Conservation (phyloP, 2,329 filamentous ascomycete genomes). For the Westerdykella aurantiaca region DNA sequence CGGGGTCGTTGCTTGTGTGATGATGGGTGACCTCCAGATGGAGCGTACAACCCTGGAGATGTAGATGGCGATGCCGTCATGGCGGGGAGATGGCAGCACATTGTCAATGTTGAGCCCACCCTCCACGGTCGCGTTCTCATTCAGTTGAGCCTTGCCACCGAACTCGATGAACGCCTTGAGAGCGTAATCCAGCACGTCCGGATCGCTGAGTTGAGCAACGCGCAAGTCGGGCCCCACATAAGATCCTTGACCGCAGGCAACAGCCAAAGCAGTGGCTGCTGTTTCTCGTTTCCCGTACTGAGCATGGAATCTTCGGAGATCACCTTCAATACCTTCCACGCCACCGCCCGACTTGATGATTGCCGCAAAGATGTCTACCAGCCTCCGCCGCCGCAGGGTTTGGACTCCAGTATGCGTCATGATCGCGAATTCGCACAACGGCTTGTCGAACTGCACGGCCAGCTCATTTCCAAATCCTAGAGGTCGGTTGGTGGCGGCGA, state of each 20-base stretch:
- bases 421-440: constrained; percentile 77
- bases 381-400: constrained; percentile 70
- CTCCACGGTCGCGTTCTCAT: constrained; percentile 65
- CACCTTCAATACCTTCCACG: constrained; percentile 75
- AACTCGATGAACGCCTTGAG: constrained; percentile 86
- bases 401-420: constrained; percentile 89
- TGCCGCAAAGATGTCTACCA: constrained; percentile 88
- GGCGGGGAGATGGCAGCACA: constrained; percentile 80
- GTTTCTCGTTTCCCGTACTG: constrained; percentile 85
- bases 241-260: constrained; percentile 88
- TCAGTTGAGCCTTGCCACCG: constrained; percentile 78
- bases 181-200: constrained; percentile 77
- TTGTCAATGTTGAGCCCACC: constrained; percentile 63
- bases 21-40: constrained; percentile 77
- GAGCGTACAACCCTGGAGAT: constrained; percentile 81
- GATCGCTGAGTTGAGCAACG: constrained; percentile 67
- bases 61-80: constrained; percentile 83
- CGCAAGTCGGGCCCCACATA: constrained; percentile 70
- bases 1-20: constrained; percentile 50
- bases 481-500: constrained; percentile 54
- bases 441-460: constrained; percentile 87
- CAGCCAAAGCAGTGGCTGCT: constrained; percentile 82
- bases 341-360: constrained; percentile 65
- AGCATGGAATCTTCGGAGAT: constrained; percentile 76
- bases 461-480: constrained; percentile 91